These are phyloP conservation scores for Boletus rubescentipes DNA, from an alignment of 768 basidiomycete genomes.

Conservation along the genomic window DNA sequence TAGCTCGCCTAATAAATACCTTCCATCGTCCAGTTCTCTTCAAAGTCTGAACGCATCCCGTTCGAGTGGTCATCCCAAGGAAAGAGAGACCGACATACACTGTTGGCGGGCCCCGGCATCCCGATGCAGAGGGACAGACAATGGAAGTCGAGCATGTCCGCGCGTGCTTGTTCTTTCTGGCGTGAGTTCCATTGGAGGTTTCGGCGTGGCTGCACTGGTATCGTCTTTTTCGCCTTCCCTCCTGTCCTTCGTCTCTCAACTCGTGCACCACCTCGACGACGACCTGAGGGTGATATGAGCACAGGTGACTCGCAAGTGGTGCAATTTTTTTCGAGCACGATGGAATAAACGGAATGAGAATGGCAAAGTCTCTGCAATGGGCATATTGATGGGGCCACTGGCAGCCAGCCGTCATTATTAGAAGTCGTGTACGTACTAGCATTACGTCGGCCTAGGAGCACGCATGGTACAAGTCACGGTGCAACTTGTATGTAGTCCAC, in stretches of 20 bases:
- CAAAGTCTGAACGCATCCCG: slow-evolving; percentile 39
- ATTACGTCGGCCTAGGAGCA: no score
- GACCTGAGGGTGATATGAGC: slow-evolving; percentile 62
- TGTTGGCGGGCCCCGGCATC: slow-evolving; percentile 83
- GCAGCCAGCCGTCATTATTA: no score
- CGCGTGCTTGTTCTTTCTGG: slow-evolving; percentile 55
- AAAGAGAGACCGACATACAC: slow-evolving; percentile 48
- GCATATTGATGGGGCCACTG: no score
- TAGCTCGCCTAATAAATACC: no score
- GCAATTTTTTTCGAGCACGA: slow-evolving; percentile 51
- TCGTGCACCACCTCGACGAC: slow-evolving; percentile 81
- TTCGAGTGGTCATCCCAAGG: background rate
- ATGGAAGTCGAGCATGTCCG: slow-evolving; percentile 66
- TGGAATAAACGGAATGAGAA: slow-evolving; percentile 66
- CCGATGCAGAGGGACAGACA: slow-evolving; percentile 78
- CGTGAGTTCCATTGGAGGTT: slow-evolving; percentile 43
- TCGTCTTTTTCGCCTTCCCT: slow-evolving; percentile 27
- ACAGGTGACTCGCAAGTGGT: no score
- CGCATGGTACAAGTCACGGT: no score
- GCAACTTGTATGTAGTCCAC: no score
- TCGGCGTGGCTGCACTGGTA: slow-evolving; percentile 11
- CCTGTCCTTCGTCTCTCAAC: slow-evolving; percentile 15
- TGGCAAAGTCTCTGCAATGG: no score
- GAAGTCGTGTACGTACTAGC: no score
- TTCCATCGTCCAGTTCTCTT: slow-evolving; percentile 69